A percentile compares a stretch with the other conserved stretches of the same genome.
Evolutionary conservation across 306 rosid species (phyloP).

Genomic region (Trifolium pratense): DNA sequence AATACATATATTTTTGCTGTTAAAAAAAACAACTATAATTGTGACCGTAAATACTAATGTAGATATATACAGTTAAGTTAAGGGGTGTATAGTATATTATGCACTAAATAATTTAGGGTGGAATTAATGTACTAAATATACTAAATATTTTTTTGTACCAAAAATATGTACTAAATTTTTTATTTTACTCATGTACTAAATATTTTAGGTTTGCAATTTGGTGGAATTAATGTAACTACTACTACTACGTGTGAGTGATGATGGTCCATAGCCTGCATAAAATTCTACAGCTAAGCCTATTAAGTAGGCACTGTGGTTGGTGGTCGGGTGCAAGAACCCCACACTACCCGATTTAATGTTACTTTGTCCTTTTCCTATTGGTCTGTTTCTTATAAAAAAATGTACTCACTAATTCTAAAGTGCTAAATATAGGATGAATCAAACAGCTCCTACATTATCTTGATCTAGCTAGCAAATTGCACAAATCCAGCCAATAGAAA

Average conservation of each 20-base stretch:
- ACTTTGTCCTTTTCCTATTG: conserved; percentile 42
- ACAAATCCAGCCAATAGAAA: not conserved
- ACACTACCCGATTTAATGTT: conserved; percentile 40
- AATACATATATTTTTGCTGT: too few species aligned
- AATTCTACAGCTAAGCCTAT: conserved; percentile 57
- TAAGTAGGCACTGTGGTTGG: conserved; percentile 64
- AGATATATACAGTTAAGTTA: too few species aligned
- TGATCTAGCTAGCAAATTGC: conserved; percentile 21
- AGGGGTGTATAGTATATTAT: too few species aligned
- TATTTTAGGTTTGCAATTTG: not conserved
- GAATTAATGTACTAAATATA: too few species aligned
- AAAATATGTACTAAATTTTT: too few species aligned
- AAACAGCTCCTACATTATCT: conserved; percentile 12
- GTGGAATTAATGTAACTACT: conserved; percentile 40
- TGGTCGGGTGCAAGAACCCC: conserved; percentile 56
- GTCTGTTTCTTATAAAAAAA: conserved; percentile 15
- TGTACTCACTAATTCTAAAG: conserved; percentile 23
- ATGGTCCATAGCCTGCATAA: conserved; percentile 42
- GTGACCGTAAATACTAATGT: too few species aligned
- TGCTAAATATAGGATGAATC: conserved; percentile 18
- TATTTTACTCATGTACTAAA: too few species aligned
- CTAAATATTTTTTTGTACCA: too few species aligned
- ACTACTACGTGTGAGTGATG: conserved; percentile 22
- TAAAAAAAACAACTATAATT: too few species aligned
- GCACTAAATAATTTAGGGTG: too few species aligned